Conservation (phyloP, 2,329 filamentous ascomycete genomes). For the Exophiala calicioides region DNA sequence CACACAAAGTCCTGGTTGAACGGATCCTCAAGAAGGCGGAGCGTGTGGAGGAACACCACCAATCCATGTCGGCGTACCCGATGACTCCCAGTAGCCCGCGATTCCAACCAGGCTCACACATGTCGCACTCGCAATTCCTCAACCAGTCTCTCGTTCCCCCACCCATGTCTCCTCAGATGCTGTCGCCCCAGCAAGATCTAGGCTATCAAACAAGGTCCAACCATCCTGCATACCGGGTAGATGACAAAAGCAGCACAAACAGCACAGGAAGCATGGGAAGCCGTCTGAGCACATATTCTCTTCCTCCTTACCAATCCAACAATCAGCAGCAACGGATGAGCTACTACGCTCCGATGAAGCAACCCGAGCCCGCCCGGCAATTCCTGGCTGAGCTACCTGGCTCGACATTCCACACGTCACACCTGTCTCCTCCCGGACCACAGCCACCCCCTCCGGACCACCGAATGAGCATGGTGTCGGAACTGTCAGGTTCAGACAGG, state of each 20-base stretch:
- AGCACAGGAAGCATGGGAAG: no score
- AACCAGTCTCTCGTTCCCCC: conserved; percentile 9
- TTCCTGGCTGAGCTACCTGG: conserved; percentile 28
- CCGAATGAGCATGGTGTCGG: conserved; percentile 25
- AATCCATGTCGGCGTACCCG: conserved; percentile 22
- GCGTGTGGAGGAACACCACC: conserved; percentile 36
- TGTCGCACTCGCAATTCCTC: conserved; percentile 26
- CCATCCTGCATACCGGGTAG: conserved; percentile 25
- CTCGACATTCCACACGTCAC: conserved; percentile 19
- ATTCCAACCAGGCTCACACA: conserved; percentile 29
- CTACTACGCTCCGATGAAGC: conserved; percentile 18
- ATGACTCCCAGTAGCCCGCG: conserved; percentile 11
- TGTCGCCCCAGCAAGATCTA: conserved; percentile 24
- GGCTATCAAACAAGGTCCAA: conserved; percentile 24
- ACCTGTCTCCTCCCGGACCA: conserved; percentile 9
- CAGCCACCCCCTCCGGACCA: conserved; percentile 5
- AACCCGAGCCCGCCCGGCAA: conserved; percentile 18
- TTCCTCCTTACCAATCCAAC: conserved; percentile 12
- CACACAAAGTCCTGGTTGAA: conserved; percentile 70
- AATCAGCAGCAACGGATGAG: conserved; percentile 14
- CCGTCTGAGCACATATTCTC: conserved; percentile 14
- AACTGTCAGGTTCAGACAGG: conserved; percentile 19
- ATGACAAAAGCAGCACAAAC: no score
- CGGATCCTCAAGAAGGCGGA: conserved; percentile 58
- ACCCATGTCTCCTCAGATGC: conserved; percentile 25